These are phyloP conservation scores for Metschnikowia santaceciliae DNA, from an alignment of 805 yeast species.

Conservation along the genomic window DNA sequence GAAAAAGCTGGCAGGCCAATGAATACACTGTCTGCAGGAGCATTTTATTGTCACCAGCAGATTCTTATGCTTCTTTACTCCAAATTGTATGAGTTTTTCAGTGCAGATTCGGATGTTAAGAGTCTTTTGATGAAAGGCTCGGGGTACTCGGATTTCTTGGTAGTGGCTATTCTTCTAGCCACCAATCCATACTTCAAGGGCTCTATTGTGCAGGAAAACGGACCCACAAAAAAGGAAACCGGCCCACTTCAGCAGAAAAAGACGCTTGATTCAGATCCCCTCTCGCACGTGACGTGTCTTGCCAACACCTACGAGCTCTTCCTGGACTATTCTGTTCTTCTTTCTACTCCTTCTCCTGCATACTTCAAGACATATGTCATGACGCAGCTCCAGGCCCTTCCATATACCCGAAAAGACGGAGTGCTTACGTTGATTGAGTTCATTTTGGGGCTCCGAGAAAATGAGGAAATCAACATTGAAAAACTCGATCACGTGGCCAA, in stretches of 20 bases:
- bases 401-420: constrained; percentile 59
- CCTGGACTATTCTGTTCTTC: constrained; percentile 54
- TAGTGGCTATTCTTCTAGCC: constrained; percentile 43
- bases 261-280: too few relatives aligned
- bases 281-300: constrained; percentile 27
- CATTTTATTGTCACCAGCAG: constrained; percentile 10
- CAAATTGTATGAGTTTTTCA: constrained; percentile 33
- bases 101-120: constrained; percentile 44
- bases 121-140: constrained; percentile 60
- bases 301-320: constrained; percentile 69
- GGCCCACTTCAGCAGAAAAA: too few relatives aligned
- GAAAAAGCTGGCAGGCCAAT: not conserved
- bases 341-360: constrained; percentile 46
- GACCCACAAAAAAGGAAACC: too few relatives aligned
- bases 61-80: constrained; percentile 27
- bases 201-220: not conserved
- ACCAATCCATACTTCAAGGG: constrained; percentile 27
- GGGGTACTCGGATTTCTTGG: constrained; percentile 58
- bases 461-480: constrained; percentile 61
- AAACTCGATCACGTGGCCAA: constrained; percentile 65
- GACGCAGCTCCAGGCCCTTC: constrained; percentile 48
- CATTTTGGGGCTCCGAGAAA: constrained; percentile 70
- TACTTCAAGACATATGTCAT: constrained; percentile 48
- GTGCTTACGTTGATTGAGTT: constrained; percentile 72
- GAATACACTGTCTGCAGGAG: not conserved